Evolutionary conservation across 2,329 filamentous ascomycete species (phyloP).

Genomic region (Fusarium sp.): DNA sequence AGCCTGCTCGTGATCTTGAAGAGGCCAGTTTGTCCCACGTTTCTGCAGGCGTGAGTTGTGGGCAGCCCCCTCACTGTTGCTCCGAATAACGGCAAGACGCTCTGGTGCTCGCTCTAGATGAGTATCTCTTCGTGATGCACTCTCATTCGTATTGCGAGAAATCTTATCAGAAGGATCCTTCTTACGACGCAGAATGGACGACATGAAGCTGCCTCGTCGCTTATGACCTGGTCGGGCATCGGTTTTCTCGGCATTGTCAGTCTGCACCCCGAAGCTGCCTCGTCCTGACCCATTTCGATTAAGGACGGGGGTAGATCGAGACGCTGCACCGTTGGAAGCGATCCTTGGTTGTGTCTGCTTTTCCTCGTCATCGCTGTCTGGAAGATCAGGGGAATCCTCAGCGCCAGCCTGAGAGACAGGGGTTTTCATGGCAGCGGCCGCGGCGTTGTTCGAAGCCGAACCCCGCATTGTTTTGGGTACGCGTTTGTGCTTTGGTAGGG

Average conservation of each 20-base stretch:
- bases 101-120: constrained; percentile 68
- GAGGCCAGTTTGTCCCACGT: constrained; percentile 50
- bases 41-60: constrained; percentile 44
- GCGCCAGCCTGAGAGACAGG: constrained; percentile 58
- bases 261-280: constrained; percentile 48
- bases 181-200: constrained; percentile 72
- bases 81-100: constrained; percentile 62
- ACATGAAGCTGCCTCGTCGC: constrained; percentile 64
- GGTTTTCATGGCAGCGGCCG: constrained; percentile 53
- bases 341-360: constrained; percentile 33
- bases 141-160: constrained; percentile 65
- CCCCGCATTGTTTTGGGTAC: constrained; percentile 50
- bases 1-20: constrained; percentile 50
- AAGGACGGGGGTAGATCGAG: constrained; percentile 46
- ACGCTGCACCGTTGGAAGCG: constrained; percentile 25
- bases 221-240: constrained; percentile 47
- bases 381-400: constrained; percentile 67
- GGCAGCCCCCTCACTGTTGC: constrained; percentile 47
- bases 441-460: constrained; percentile 46
- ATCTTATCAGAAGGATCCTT: constrained; percentile 63
- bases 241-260: constrained; percentile 33
- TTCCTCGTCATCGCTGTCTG: constrained; percentile 67
- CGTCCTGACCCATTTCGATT: constrained; percentile 57
- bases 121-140: constrained; percentile 70
- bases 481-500: constrained; percentile 47